phyloP scores from a whole-genome alignment of 2,329 filamentous ascomycete species.

The Fonsecaea pedrosoi region DNA sequence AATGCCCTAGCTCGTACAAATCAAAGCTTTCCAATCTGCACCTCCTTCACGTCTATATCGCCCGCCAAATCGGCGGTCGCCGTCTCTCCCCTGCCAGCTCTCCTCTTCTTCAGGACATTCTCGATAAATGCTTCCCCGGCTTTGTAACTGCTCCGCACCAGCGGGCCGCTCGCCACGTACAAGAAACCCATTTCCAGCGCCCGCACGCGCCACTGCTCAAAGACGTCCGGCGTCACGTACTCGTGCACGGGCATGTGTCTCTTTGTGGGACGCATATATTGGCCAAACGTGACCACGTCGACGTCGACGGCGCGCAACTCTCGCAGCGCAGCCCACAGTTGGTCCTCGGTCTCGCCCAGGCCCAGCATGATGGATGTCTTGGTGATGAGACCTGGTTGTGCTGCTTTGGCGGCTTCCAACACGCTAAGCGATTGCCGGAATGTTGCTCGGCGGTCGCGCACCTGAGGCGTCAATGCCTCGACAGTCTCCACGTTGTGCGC shows the following conservation, averaged over 20 bases:
- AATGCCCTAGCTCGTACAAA: background rate
- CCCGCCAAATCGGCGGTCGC: conserved; percentile 40
- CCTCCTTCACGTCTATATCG: conserved; percentile 27
- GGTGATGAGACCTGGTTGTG: conserved; percentile 81
- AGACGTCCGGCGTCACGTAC: conserved; percentile 89
- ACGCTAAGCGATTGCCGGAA: conserved; percentile 86
- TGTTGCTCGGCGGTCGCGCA: conserved; percentile 86
- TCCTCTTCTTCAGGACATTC: conserved; percentile 89
- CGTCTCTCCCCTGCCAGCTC: conserved; percentile 42
- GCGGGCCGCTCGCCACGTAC: conserved; percentile 90
- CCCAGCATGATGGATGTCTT: conserved; percentile 99
- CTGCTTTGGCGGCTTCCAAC: conserved; percentile 79
- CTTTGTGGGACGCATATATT: conserved; percentile 99
- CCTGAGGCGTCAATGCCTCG: conserved; percentile 85
- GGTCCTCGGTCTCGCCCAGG: conserved; percentile 86
- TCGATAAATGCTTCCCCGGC: conserved; percentile 98
- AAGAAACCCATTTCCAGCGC: conserved; percentile 95
- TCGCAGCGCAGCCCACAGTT: conserved; percentile 78
- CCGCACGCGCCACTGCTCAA: conserved; percentile 88
- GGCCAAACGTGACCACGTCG: conserved; percentile 97
- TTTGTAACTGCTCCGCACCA: conserved; percentile 96
- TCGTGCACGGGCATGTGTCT: conserved; percentile 95
- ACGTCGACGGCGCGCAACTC: conserved; percentile 81
- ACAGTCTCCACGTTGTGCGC: conserved; percentile 97
- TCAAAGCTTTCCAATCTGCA: conserved; percentile 25